Percentiles rank a stretch among this genome's conserved stretches.
Evolutionary conservation across 257 asterid genomes (phyloP).

Genomic region (Cordia subcordata): DNA sequence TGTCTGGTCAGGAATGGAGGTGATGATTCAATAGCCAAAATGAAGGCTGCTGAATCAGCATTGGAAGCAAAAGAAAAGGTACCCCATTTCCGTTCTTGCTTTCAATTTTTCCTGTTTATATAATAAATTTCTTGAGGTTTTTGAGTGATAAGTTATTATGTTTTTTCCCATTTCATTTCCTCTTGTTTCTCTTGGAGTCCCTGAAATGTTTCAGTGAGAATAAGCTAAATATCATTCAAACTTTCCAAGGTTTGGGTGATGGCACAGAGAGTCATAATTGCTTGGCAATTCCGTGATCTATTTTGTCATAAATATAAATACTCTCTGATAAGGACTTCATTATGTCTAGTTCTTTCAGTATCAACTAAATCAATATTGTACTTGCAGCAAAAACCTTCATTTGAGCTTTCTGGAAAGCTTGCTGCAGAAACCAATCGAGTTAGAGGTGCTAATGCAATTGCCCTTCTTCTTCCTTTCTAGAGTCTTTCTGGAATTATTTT

Average conservation of each 20-base stretch:
- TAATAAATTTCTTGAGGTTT: conserved; percentile 1
- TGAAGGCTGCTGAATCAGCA: conserved; percentile 78
- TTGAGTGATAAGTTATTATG: conserved; percentile 10
- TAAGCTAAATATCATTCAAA: too few species aligned
- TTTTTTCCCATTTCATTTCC: neutral
- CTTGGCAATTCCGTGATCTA: neutral
- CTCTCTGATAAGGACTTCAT: neutral
- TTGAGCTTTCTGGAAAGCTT: conserved; percentile 98
- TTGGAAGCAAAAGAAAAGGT: conserved; percentile 81
- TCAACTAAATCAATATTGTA: conserved; percentile 12
- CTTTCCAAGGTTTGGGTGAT: too few species aligned
- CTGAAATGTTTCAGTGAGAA: too few species aligned
- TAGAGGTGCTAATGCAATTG: conserved; percentile 49
- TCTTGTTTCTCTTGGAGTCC: conserved; percentile 2
- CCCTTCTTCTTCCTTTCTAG: neutral
- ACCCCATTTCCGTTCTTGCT: conserved; percentile 4
- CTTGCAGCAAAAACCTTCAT: conserved; percentile 88
- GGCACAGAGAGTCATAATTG: too few species aligned
- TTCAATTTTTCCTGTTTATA: neutral
- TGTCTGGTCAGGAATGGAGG: conserved; percentile 55
- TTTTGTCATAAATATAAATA: neutral
- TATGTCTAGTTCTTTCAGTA: conserved; percentile 5
- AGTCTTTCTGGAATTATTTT: neutral
- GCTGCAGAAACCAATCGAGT: conserved; percentile 95
- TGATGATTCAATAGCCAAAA: conserved; percentile 66